Base-by-base conservation (phyloP, 2,329 filamentous ascomycete species). In the Blastomyces gilchristii region DNA sequence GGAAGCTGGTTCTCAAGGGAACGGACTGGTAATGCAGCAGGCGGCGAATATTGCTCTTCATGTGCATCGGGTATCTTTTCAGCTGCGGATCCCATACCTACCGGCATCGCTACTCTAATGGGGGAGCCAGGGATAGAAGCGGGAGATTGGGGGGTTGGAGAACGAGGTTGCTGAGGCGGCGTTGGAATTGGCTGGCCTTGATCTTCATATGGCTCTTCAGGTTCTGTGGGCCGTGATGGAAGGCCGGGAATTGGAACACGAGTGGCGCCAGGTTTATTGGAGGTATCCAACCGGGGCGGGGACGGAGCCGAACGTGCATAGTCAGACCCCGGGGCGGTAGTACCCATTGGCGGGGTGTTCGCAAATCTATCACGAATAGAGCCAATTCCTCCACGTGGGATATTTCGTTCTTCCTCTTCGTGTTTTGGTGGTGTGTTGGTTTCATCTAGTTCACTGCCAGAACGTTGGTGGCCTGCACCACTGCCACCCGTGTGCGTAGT, bases 311-410 rank as follows among this genome's bases (percentile, higher is more conserved):
- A 62, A n/a, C 71, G 68, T 28, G 72, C 70, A 53, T 72, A 72
- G 34, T 64, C 73, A 37, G 74, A 70, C 25, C 75, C 72, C 12
- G 77, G 70, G 37, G 77, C 76, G 6, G 81, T 77, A 62, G 80
- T 82, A 45, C 86, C 84, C 76, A 91, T 89, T 1, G 89, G 64
- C 18, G 85, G 78, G n/a, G 85, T 83, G 60, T 87, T 86, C 75
- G 89, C 88, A 79, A 96, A 96, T 61, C 88, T 88, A 72, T 96
- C 90, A 66, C 88, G 86, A 64, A 96, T 81, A 47, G 90, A 85
- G 65, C 86, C 83, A 50, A 96, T 82, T 39, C 87, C 87, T 58
- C 86, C 87, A 56, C 82, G 75, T 16, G 85, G 80, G 2, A 84
- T 82, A 8, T 80, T 72, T 62, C 81, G 76, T 61, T 84, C 81